phyloP scores from a whole-genome alignment of 345 rosid species.

The Excoecaria cochinchinensis region DNA sequence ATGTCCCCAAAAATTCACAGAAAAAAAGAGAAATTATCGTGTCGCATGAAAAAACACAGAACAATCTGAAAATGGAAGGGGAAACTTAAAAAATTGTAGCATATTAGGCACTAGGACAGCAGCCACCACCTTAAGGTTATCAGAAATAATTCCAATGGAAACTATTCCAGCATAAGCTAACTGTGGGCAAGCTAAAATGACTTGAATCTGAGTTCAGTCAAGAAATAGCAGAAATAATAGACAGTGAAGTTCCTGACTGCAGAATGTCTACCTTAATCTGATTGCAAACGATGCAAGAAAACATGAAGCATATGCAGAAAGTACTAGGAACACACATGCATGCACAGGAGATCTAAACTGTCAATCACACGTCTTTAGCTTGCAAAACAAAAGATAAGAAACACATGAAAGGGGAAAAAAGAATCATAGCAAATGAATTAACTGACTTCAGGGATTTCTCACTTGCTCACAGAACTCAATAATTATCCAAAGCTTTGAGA shows the following conservation, averaged over 20 bases:
- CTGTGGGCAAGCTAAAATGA: neutral
- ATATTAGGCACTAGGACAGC: neutral
- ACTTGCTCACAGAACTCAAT: neutral
- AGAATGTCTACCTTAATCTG: neutral
- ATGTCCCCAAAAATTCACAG: neutral
- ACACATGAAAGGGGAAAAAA: neutral
- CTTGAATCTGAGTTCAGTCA: neutral
- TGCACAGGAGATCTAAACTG: neutral
- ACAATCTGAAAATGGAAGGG: neutral
- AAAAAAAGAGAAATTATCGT: neutral
- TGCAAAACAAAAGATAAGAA: neutral
- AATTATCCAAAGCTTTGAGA: neutral
- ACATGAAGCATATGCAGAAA: neutral
- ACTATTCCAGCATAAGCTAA: neutral
- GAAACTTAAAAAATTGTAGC: neutral
- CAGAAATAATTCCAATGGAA: neutral
- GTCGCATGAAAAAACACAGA: neutral
- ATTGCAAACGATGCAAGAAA: neutral
- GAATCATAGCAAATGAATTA: neutral
- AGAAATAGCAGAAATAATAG: neutral
- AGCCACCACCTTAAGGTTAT: neutral
- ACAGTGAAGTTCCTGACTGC: neutral
- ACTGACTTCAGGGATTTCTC: no score
- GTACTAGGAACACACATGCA: neutral
- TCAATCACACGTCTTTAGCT: neutral